Evolutionary conservation across 2,329 filamentous ascomycete genomes (phyloP), one percentile per base, ranked within the genome.

Genomic region (Penicillium freii): DNA sequence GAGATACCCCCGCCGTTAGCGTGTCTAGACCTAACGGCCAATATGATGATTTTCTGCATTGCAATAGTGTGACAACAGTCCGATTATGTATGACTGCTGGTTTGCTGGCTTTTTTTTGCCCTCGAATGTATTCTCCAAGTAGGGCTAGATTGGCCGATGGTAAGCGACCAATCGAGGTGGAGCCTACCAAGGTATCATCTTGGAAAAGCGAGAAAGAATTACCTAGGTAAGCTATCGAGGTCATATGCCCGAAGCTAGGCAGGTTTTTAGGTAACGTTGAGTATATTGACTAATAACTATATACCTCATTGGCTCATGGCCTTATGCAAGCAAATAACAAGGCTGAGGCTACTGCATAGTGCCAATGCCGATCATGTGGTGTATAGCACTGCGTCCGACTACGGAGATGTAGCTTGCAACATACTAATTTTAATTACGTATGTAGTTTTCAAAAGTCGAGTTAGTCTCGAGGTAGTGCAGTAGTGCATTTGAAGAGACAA

Each of bases 1-100:
- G 53, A 59, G 60, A 62, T 62, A 61, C 60, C 60, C 60, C 52
- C 31, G 38, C 31, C 39, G 53, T 56, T 56, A 56, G 46, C 21
- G 50, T 43, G 39, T 33, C 25, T 44, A 23, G 31, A 51, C 31
- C 31, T 51, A 55, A 55, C 23, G 46, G 53, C 47, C 25, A 29
- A 51, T 45, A 51, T 56, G 31, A 43, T 23, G 17, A 54, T 57
- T 40, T 55, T 46, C 27, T 50, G 38, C 46, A 44, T 48, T 48
- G 27, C 19, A 54, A 39, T 48, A 29, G 43, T 42, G 47, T 42
- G n/a, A 25, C 51, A 29, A 15, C 3, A 38, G 31, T 53, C 11
- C 23, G 21, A 3, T 36, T 29, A 8, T 46, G 17, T 5, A 44
- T 19, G 39, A 10, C 23, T 29, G 11, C 34, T 29, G 13, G 23